These are phyloP conservation scores for Colletotrichum phormii DNA, from an alignment of 2,329 filamentous ascomycete species.

Conservation along the genomic window DNA sequence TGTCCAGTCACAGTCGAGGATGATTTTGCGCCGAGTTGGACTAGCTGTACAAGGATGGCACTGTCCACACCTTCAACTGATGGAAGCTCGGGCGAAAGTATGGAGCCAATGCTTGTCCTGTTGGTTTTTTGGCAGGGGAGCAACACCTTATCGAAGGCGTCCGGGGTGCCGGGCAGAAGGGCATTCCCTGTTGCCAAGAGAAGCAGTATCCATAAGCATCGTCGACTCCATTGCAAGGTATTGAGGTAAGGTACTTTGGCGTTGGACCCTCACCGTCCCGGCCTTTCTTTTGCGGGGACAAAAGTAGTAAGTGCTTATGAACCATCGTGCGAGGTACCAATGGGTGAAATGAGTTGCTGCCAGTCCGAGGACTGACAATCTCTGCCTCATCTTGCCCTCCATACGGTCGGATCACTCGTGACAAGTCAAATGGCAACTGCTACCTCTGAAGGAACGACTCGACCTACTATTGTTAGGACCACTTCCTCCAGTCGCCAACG, in stretches of 20 bases:
- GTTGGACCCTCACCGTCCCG: no score
- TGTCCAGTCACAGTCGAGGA: constrained; percentile 11
- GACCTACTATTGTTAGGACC: background rate
- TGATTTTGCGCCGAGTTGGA: constrained; percentile 5
- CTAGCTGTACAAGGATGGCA: background rate
- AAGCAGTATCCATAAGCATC: background rate
- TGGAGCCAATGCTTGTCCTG: background rate
- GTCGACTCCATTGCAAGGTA: no score
- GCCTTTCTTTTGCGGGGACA: background rate
- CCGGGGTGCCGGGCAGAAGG: background rate
- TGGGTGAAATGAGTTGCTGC: no score
- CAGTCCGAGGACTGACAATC: background rate
- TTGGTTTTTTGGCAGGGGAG: background rate
- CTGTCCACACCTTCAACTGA: background rate
- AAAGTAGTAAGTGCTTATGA: background rate
- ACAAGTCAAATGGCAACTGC: background rate
- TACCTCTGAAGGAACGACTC: background rate
- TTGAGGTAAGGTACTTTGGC: no score
- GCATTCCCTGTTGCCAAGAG: background rate
- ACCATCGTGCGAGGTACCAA: no score
- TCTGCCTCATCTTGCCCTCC: background rate
- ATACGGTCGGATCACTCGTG: background rate
- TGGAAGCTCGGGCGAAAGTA: constrained; percentile 2
- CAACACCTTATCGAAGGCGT: background rate
- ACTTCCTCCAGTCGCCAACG: background rate